Percentiles rank a stretch among this genome's conserved stretches.
phyloP scores from a whole-genome alignment of 2,329 filamentous ascomycete genomes.

The Ceratocystis cubensis region DNA sequence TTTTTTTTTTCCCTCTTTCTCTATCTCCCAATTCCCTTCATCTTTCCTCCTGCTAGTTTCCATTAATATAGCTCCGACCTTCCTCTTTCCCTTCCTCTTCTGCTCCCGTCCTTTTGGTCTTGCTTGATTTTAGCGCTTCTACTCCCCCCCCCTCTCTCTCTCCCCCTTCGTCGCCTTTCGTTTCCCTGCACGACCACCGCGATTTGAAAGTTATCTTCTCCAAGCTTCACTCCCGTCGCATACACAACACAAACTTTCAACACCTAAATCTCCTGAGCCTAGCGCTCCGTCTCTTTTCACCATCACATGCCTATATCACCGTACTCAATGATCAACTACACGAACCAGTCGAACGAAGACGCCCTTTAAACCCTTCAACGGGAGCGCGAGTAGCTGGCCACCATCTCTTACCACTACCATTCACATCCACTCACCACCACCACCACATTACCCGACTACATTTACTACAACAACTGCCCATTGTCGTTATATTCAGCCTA shows the following conservation, averaged over 20 bases:
- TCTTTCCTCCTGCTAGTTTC: background rate
- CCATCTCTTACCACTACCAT: background rate
- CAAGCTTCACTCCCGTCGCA: background rate
- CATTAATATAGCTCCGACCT: constrained; percentile 3
- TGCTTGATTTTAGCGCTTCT: background rate
- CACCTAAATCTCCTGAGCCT: constrained; percentile 31
- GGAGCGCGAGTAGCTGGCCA: constrained; percentile 42
- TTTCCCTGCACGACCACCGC: constrained; percentile 7
- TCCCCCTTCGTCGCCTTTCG: background rate
- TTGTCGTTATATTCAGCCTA: background rate
- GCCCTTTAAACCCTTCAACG: constrained; percentile 57
- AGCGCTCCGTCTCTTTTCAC: constrained; percentile 32
- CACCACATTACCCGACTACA: background rate
- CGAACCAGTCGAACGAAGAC: constrained; percentile 42
- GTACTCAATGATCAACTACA: constrained; percentile 40
- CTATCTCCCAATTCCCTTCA: background rate
- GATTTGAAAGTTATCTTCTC: background rate
- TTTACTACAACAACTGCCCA: background rate
- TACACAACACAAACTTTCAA: constrained; percentile 11
- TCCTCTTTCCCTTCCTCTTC: background rate
- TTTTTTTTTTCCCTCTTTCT: constrained; percentile 6
- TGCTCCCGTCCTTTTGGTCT: background rate
- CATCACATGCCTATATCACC: constrained; percentile 20
- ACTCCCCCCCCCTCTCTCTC: background rate
- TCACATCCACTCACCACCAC: background rate